Evolutionary conservation across 2,329 filamentous ascomycete genomes (phyloP).

Genomic region (Uncinocarpus reesii): DNA sequence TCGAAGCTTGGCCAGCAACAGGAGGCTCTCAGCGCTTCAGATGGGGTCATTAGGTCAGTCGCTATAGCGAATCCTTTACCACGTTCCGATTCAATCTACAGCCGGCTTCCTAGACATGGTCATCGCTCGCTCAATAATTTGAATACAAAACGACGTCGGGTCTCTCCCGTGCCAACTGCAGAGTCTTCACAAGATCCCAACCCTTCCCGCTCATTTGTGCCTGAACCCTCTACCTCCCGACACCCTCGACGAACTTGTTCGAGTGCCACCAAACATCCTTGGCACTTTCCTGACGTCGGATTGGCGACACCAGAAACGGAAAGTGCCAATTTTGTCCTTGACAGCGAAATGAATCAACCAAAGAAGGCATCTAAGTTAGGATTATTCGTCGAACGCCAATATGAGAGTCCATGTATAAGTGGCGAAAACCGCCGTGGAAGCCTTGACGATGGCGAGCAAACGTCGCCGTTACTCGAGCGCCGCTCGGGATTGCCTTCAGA

Average conservation of each 20-base stretch:
- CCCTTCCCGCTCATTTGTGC: conserved; percentile 31
- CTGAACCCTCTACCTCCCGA: conserved; percentile 43
- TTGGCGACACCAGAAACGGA: conserved; percentile 36
- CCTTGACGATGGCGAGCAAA: conserved; percentile 9
- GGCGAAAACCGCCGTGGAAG: background rate
- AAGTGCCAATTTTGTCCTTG: conserved; percentile 21
- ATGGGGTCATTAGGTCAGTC: conserved; percentile 15
- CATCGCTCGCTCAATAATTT: conserved; percentile 12
- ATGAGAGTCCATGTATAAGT: background rate
- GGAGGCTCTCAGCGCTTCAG: background rate
- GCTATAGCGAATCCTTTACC: conserved; percentile 16
- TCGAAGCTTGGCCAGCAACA: conserved; percentile 1
- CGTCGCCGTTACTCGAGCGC: conserved; percentile 17
- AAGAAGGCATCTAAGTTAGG: background rate
- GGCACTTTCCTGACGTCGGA: conserved; percentile 24
- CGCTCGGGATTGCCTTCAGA: conserved; percentile 9
- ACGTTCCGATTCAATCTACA: background rate
- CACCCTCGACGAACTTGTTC: conserved; percentile 20
- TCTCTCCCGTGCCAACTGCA: conserved; percentile 45
- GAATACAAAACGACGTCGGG: conserved; percentile 38
- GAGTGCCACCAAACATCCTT: conserved; percentile 15
- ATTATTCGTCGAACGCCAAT: background rate
- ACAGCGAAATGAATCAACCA: background rate
- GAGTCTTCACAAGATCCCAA: conserved; percentile 41
- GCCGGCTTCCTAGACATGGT: background rate